Percentiles rank a stretch among this genome's conserved stretches.
phyloP scores from a whole-genome alignment of 768 basidiomycete species.

The Lanmaoa rubissima region DNA sequence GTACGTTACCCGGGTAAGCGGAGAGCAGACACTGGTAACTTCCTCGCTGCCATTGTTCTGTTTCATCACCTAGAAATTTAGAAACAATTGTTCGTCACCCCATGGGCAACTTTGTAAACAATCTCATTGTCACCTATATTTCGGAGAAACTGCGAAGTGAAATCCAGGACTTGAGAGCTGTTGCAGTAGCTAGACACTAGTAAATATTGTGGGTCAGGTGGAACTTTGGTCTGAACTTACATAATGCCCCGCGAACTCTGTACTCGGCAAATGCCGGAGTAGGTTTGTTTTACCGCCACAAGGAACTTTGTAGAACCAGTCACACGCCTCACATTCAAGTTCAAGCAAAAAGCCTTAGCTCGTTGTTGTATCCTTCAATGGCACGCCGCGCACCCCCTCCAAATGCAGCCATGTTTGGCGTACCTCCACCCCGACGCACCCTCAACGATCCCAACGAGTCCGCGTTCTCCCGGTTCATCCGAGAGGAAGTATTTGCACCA shows the following conservation, averaged over 20 bases:
- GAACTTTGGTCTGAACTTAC: not conserved
- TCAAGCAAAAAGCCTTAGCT: not conserved
- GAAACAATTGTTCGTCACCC: not conserved
- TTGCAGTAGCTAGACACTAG: no score
- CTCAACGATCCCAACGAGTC: conserved; percentile 62
- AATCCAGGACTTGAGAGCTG: not conserved
- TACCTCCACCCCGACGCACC: conserved; percentile 39
- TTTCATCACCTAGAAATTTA: not conserved
- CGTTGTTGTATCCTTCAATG: conserved; percentile 41
- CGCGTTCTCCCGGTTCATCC: conserved; percentile 50
- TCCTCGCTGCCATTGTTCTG: not conserved
- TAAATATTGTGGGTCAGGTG: no score
- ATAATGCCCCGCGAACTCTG: conserved; percentile 3
- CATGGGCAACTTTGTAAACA: not conserved
- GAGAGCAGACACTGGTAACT: not conserved
- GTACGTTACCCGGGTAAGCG: not conserved
- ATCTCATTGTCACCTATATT: not conserved
- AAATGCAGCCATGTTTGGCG: conserved; percentile 49
- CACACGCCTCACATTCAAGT: not conserved
- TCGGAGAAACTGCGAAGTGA: not conserved
- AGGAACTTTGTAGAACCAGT: not conserved
- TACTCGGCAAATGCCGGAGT: conserved; percentile 17
- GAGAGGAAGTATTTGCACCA: conserved; percentile 66
- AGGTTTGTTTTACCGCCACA: not conserved
- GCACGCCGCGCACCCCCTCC: conserved; percentile 66